phyloP scores from a whole-genome alignment of 2,329 filamentous ascomycete genomes.

The Colletotrichum sp. region DNA sequence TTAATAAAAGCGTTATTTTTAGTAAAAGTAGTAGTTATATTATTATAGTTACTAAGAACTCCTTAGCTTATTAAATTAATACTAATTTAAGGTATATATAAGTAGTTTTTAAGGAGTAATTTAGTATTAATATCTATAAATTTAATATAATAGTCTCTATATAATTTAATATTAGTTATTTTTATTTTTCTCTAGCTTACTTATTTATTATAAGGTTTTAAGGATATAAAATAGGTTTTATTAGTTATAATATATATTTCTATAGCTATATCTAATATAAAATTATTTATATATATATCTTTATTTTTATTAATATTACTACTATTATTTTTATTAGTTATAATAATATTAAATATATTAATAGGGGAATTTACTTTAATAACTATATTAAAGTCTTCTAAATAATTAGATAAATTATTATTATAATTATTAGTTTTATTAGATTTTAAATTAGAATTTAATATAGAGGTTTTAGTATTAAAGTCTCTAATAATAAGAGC shows the following conservation, averaged over 20 bases:
- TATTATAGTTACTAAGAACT: background rate
- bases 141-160: background rate
- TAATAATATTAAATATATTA: background rate
- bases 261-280: background rate
- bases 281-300: background rate
- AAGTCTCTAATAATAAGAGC: too few species aligned
- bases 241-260: background rate
- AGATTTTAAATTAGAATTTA: too few species aligned
- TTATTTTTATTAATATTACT: background rate
- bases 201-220: background rate
- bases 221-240: background rate
- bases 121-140: background rate
- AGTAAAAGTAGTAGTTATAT: background rate
- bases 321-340: background rate
- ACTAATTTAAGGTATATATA: background rate
- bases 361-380: background rate
- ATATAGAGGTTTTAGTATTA: too few species aligned
- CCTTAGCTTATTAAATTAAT: background rate
- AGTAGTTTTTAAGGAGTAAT: background rate
- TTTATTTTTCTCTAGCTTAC: background rate
- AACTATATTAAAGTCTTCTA: background rate
- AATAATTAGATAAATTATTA: background rate
- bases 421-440: too few species aligned
- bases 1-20: background rate
- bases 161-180: background rate